phyloP scores from a whole-genome alignment of 345 rosid genomes.

The Sapria himalayana region DNA sequence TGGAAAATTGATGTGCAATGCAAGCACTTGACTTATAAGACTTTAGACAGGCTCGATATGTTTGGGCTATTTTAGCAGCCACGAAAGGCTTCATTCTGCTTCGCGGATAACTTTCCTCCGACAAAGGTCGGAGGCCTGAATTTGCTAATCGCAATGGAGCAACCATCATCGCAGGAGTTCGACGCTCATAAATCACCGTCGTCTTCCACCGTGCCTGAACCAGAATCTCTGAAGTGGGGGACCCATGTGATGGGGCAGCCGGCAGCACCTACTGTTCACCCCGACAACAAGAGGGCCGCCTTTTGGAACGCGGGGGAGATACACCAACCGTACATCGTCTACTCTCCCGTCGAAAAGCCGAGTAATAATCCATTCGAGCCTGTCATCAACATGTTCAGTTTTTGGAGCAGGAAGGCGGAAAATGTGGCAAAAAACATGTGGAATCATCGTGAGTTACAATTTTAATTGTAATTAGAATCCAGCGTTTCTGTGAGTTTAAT shows the following conservation, averaged over 20 bases:
- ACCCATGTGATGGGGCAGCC: slow-evolving; percentile 77
- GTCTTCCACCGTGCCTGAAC: slow-evolving; percentile 8
- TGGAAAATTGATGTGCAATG: no score
- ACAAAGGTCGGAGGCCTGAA: no score
- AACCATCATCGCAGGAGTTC: no score
- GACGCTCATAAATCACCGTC: slow-evolving; percentile 1
- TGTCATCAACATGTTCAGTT: slow-evolving; percentile 44
- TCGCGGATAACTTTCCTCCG: no score
- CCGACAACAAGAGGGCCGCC: slow-evolving; percentile 76
- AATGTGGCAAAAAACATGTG: slow-evolving; percentile 63
- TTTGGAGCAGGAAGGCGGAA: slow-evolving; percentile 68
- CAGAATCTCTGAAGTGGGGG: slow-evolving; percentile 50
- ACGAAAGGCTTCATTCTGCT: no score
- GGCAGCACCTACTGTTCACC: slow-evolving; percentile 49
- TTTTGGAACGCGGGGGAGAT: slow-evolving; percentile 41
- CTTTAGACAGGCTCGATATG: no score
- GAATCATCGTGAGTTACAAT: slow-evolving; percentile 40
- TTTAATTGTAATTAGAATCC: no score
- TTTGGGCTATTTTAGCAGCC: no score
- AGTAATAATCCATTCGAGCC: slow-evolving; percentile 43
- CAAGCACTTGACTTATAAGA: no score
- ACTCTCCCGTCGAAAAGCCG: slow-evolving; percentile 38
- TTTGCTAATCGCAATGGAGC: no score
- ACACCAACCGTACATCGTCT: slow-evolving; percentile 48
- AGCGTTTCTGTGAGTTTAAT: no score